Conservation (phyloP, 306 rosid species). For the Glycine soja region DNA sequence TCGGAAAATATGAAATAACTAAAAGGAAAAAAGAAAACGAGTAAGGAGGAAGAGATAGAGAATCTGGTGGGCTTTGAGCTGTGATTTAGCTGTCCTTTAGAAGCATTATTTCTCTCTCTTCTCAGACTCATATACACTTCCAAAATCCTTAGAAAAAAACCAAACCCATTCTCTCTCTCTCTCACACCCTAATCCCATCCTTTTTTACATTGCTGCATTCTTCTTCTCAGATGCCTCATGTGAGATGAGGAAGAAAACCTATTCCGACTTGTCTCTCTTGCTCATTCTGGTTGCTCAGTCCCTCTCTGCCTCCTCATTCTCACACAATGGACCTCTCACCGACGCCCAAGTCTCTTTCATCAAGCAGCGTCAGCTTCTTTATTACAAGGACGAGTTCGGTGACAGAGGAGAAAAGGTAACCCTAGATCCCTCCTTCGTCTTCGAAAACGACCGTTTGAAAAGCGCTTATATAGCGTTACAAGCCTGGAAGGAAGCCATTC, state of each 20-base stretch:
- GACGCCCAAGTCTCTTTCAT: slow-evolving; percentile 65
- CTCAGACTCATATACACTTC: slow-evolving; percentile 51
- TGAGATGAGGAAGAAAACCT: slow-evolving; percentile 68
- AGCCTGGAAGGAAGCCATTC: slow-evolving; percentile 86
- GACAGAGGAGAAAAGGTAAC: slow-evolving; percentile 81
- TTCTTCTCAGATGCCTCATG: too few relatives aligned
- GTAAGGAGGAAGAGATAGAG: slow-evolving; percentile 37
- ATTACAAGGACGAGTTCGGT: slow-evolving; percentile 80
- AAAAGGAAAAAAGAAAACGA: not conserved
- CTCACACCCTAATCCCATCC: too few relatives aligned
- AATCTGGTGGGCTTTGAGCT: slow-evolving; percentile 91
- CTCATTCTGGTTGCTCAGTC: slow-evolving; percentile 36
- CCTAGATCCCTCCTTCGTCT: slow-evolving; percentile 72
- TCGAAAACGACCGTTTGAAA: slow-evolving; percentile 69
- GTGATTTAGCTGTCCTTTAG: slow-evolving; percentile 84
- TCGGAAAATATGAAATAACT: too few relatives aligned
- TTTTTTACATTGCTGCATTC: too few relatives aligned
- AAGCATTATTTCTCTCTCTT: slow-evolving; percentile 43
- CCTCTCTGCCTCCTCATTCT: slow-evolving; percentile 36
- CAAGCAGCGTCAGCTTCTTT: slow-evolving; percentile 83
- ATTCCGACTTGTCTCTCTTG: not conserved
- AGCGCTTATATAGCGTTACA: slow-evolving; percentile 81
- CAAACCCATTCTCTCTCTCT: not conserved
- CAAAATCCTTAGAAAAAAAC: slow-evolving; percentile 64
- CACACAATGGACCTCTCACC: slow-evolving; percentile 62